Conservation (phyloP, 192 early-diverging fungal genomes). For the Powellomyces hirtus region DNA sequence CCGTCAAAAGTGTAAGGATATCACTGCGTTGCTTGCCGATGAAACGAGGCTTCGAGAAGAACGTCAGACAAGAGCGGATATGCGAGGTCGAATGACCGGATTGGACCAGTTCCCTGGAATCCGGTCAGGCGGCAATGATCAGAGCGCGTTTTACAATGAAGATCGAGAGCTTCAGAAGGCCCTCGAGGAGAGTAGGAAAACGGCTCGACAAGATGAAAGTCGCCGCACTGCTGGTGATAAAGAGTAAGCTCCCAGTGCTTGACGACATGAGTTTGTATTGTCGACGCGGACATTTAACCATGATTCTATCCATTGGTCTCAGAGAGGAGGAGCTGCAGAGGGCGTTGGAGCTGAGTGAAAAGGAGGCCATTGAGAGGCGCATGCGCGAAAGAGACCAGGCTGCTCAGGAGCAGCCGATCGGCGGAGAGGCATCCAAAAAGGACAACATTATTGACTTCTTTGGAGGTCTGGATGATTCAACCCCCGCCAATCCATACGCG, state of each 20-base stretch:
- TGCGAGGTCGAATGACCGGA: conserved; percentile 62
- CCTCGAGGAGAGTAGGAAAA: conserved; percentile 76
- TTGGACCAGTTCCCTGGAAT: not conserved
- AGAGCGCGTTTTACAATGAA: conserved; percentile 57
- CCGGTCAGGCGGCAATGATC: conserved; percentile 28
- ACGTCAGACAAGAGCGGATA: conserved; percentile 63
- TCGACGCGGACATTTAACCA: not conserved
- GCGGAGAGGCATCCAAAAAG: not conserved
- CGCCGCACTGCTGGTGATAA: conserved; percentile 20
- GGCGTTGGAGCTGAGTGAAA: conserved; percentile 47
- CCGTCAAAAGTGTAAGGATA: conserved; percentile 88
- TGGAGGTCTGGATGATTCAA: conserved; percentile 31
- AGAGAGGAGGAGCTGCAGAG: conserved; percentile 44
- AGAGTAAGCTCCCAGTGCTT: not conserved
- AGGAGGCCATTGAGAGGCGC: conserved; percentile 34
- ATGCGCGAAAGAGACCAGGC: conserved; percentile 23
- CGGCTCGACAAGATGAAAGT: conserved; percentile 62
- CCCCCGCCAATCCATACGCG: conserved; percentile 30
- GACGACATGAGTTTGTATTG: not conserved
- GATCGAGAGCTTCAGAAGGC: conserved; percentile 79
- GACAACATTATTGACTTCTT: conserved; percentile 52
- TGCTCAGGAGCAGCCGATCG: not conserved
- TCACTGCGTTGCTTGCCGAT: conserved; percentile 77
- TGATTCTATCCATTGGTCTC: not conserved
- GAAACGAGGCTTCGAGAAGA: conserved; percentile 74